Evolutionary conservation across 1,139 yeast species (phyloP).

Genomic region (Blastobotrys buckinghamii): DNA sequence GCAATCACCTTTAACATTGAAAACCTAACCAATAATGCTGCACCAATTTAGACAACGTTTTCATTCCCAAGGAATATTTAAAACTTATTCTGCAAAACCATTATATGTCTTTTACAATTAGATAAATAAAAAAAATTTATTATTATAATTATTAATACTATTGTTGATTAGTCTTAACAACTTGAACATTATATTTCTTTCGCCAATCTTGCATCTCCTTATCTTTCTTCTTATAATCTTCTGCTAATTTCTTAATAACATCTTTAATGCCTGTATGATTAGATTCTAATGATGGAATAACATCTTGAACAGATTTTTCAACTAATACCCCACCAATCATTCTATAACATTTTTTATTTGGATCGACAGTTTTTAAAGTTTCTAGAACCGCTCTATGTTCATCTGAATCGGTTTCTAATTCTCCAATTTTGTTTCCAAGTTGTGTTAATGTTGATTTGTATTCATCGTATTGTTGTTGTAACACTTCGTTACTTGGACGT

Average conservation of each 20-base stretch:
- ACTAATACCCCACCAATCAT: slow-evolving; percentile 94
- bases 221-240: slow-evolving; percentile 35
- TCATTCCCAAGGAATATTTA: no score
- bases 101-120: no score
- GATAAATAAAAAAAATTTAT: no score
- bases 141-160: no score
- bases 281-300: slow-evolving; percentile 56
- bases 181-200: slow-evolving; percentile 38
- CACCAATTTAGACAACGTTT: no score
- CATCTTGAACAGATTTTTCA: slow-evolving; percentile 74
- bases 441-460: slow-evolving; percentile 36
- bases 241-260: slow-evolving; percentile 32
- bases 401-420: slow-evolving; percentile 39
- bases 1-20: no score
- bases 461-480: slow-evolving; percentile 39
- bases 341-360: slow-evolving; percentile 73
- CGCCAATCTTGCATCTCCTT: slow-evolving; percentile 36
- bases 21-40: no score
- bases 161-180: slow-evolving; percentile 28
- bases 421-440: slow-evolving; percentile 36
- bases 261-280: slow-evolving; percentile 44
- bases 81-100: no score
- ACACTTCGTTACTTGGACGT: slow-evolving; percentile 20
- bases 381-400: slow-evolving; percentile 37
- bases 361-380: slow-evolving; percentile 48